phyloP scores from a whole-genome alignment of 441 rosid species.

The Sinapis alba region DNA sequence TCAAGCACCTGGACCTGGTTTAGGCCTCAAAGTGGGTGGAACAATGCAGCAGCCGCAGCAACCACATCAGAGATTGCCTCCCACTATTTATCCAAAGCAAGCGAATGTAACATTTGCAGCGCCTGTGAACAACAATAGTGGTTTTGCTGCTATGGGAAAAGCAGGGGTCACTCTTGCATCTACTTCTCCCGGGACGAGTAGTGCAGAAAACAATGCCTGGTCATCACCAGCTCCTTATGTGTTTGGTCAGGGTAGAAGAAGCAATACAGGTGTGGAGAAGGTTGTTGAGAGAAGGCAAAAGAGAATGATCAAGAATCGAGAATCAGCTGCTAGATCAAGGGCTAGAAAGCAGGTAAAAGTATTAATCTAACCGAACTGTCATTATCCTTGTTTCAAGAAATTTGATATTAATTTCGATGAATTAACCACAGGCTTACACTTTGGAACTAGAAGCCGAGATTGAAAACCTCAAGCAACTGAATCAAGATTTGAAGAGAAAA shows the following conservation, averaged over 20 bases:
- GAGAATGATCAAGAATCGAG: conserved; percentile 69
- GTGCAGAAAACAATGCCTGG: conserved; percentile 43
- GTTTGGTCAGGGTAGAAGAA: conserved; percentile 57
- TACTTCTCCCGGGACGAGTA: conserved; percentile 48
- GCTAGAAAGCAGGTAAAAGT: conserved; percentile 68
- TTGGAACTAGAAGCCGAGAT: conserved; percentile 70
- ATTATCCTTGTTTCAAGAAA: conserved; percentile 1
- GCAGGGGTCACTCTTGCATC: conserved; percentile 39
- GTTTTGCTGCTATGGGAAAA: conserved; percentile 43
- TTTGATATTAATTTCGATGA: not conserved
- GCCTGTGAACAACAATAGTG: conserved; percentile 37
- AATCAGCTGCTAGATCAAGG: conserved; percentile 71
- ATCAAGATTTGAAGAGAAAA: conserved; percentile 57
- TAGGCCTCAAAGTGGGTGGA: too few species aligned
- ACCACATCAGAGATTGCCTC: conserved; percentile 44
- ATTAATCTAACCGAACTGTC: not conserved
- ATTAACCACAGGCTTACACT: conserved; percentile 59
- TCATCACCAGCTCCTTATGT: conserved; percentile 62
- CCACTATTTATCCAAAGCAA: conserved; percentile 59
- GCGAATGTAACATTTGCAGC: conserved; percentile 45
- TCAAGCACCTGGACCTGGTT: conserved; percentile 54
- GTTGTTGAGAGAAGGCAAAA: conserved; percentile 59
- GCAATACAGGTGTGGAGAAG: conserved; percentile 40
- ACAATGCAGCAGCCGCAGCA: conserved; percentile 45
- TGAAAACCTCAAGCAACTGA: conserved; percentile 58